Percentiles rank a stretch among this genome's conserved stretches.
Evolutionary conservation across 306 rosid genomes (phyloP).

Genomic region (Lathyrus oleraceus): DNA sequence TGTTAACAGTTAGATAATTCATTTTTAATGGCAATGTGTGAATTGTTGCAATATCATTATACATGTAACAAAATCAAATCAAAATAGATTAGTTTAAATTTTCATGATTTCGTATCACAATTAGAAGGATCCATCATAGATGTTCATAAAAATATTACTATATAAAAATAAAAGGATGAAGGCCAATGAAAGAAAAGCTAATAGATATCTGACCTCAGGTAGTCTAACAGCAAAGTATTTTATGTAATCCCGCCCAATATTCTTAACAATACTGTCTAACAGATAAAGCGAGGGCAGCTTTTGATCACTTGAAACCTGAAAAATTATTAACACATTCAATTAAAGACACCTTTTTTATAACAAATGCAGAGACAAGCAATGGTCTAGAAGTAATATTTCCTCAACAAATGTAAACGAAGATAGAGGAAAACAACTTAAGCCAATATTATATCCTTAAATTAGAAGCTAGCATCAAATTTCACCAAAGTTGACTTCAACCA

Average conservation of each 20-base stretch:
- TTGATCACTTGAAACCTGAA: conserved; percentile 93
- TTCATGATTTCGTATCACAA: conserved; percentile 13
- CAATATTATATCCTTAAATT: neutral
- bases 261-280: conserved; percentile 97
- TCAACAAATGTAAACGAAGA: conserved; percentile 7
- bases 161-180: conserved; percentile 8
- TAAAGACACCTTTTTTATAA: conserved; percentile 14
- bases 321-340: conserved; percentile 38
- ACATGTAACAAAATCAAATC: conserved; percentile 16
- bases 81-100: conserved; percentile 11
- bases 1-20: conserved; percentile 31
- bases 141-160: conserved; percentile 10
- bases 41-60: conserved; percentile 3
- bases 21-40: conserved; percentile 22
- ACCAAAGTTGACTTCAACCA: conserved; percentile 11
- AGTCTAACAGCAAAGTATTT: conserved; percentile 76
- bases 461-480: conserved; percentile 16
- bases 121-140: conserved; percentile 12
- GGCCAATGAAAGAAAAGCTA: conserved; percentile 17
- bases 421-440: conserved; percentile 20
- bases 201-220: conserved; percentile 86
- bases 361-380: conserved; percentile 18
- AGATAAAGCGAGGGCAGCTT: conserved; percentile 98
- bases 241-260: conserved; percentile 92
- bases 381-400: conserved; percentile 25